Conservation (phyloP, 129 eudicot genomes). For the carrot (Daucus carota) region DNA sequence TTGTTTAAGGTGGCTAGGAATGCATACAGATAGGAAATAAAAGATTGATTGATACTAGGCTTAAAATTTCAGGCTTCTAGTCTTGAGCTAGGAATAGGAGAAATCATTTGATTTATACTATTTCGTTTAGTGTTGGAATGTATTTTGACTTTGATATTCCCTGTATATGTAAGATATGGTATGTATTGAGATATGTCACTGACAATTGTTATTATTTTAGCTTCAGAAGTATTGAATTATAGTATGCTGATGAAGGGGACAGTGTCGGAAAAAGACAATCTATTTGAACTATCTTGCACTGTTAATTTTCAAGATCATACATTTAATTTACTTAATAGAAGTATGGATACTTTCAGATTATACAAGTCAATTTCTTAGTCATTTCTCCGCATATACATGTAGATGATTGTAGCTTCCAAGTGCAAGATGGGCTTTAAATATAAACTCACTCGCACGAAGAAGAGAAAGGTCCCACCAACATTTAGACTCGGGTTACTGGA, state of each 20-base stretch:
- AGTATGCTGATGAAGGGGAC: neutral
- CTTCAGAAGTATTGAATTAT: neutral
- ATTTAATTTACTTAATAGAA: too few relatives aligned
- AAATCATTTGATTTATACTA: too few relatives aligned
- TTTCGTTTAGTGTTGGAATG: too few relatives aligned
- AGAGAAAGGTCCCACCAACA: conserved; percentile 13
- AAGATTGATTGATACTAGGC: neutral
- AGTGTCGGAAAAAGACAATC: neutral
- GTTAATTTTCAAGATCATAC: neutral
- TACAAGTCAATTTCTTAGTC: neutral
- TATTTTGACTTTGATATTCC: too few relatives aligned
- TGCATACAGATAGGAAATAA: too few relatives aligned
- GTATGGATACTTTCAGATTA: too few relatives aligned
- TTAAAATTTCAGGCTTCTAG: too few relatives aligned
- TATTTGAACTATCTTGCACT: neutral
- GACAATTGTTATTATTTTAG: neutral
- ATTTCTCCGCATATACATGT: neutral
- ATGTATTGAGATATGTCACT: neutral
- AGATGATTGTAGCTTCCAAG: neutral
- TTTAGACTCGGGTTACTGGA: conserved; percentile 58
- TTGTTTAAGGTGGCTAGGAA: neutral
- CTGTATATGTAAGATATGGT: too few relatives aligned
- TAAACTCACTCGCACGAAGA: neutral
- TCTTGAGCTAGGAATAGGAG: too few relatives aligned
- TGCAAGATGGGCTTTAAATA: neutral